Evolutionary conservation across 2,329 filamentous ascomycete genomes (phyloP).

Genomic region (Apiospora pterosperma): DNA sequence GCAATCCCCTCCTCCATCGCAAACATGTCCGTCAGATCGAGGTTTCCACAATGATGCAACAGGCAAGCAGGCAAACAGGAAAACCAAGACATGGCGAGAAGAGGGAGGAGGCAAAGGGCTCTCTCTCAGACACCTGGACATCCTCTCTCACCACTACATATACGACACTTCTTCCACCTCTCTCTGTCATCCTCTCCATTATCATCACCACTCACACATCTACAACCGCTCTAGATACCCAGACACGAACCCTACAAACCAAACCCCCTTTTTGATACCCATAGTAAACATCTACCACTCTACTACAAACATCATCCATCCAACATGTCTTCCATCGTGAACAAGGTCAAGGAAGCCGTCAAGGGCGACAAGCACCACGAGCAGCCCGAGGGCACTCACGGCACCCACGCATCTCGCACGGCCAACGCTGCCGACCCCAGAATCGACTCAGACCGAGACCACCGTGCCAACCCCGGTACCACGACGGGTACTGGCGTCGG

Average conservation of each 20-base stretch:
- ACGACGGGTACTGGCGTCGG: conserved; percentile 19
- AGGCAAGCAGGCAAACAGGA: neutral
- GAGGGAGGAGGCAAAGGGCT: too few relatives aligned
- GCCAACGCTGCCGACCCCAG: conserved; percentile 30
- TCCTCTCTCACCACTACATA: neutral
- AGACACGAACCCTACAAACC: neutral
- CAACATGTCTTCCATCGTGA: conserved; percentile 55
- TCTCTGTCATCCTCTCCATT: neutral
- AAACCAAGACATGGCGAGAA: neutral
- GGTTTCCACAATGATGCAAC: neutral
- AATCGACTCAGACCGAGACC: conserved; percentile 30
- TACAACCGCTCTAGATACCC: neutral
- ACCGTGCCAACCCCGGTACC: conserved; percentile 24
- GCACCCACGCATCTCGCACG: conserved; percentile 17
- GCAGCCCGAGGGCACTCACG: conserved; percentile 27
- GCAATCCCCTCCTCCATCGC: neutral
- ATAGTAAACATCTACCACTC: neutral
- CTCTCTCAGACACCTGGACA: neutral
- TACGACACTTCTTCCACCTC: neutral
- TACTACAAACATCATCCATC: conserved; percentile 6
- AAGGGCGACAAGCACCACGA: conserved; percentile 36
- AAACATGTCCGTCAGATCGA: neutral
- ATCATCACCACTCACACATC: neutral
- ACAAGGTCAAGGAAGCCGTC: conserved; percentile 58
- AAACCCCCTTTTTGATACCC: neutral